Evolutionary conservation across 441 rosid genomes (phyloP), one percentile per base, ranked within the genome.

Genomic region (Codiaeum variegatum): DNA sequence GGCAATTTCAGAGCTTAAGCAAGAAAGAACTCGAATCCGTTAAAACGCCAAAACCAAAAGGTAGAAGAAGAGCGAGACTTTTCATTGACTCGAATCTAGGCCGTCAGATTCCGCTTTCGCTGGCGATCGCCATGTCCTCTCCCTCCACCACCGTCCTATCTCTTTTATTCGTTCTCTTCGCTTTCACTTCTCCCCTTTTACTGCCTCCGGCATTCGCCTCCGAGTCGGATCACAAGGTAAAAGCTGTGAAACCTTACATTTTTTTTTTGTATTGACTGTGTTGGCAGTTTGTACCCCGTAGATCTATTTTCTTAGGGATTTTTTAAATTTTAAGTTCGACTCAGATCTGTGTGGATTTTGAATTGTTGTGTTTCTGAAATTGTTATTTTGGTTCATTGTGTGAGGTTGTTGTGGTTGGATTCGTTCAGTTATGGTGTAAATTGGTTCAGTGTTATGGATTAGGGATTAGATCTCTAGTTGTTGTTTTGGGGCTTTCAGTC

Each of bases 161-260:
- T 42, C 13, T 76, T 67, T 59, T 83, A 63, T 75, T 83, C 63
- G 58, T 68, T 47, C 75, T 79, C 68, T 28, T 76, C 52, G 5
- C 61, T 63, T 54, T 67, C 81, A 2, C 83, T 23, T 62, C 84
- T 65, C 56, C 76, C 60, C 59, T 87, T 75, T 62, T 83, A 62
- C 51, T 85, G 60, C 75, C 86, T 19, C 81, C 79, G 32, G 82
- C 83, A 36, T 75, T 86, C 66, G 94, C 94, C 71, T 86, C 97
- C 71, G 99, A 93, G 83, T 88, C 94, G 67, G 98, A 93, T 90
- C 99, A 96, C 92, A 93, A 88, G 97, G 99, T 88, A 47, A 34
- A 21, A 49, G 3, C 21, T 51, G 13, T 40, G 13, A 40, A 40
- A 40, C 44, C 8, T 12, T 62, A 23, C 44, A 16, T 52, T 26